Evolutionary conservation across 257 asterid species (phyloP), one percentile per base, ranked within the genome.

Genomic region (Fraxinus cuspidata): DNA sequence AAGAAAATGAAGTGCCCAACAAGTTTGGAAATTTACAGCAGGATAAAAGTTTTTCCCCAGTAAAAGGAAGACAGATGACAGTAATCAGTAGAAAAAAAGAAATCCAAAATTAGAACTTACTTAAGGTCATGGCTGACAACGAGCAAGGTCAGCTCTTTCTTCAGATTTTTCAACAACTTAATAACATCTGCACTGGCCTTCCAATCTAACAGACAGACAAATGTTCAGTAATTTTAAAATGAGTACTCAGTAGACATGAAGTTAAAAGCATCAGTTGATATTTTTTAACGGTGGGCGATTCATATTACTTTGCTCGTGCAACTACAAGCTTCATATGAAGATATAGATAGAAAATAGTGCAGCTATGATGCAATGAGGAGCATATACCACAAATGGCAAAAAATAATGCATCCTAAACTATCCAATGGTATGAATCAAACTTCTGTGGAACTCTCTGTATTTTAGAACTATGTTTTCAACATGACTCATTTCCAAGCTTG

Each of bases 181-280:
- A 91, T 91, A 82, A 95, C 96, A 81, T 95, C 99, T 21, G 97
- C 94, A 68, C 97, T 91, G 64, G 98, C 99, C 86, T 90, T 95
- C 99, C 98, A 95, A 87, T 93, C 97, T 81, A 78, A 81, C 51
- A 77, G n/a, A 70, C 28, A 74, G 37, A 83, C 60, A 32, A 64
- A 70, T 37, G 38, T 74, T 79, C 70, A 75, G 75, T 67, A 70
- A 19, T 60, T 29, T 47, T 5, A 35, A 67, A 73, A 21, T 16
- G 38, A 28, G 63, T 8, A 75, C 49, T 35, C 70, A 81, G 77
- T 7, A 74, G 69, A 81, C 44, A 42, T 73, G 44, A 65, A 72
- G 11, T 49, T 21, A 35, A 35, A 70, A 51, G 75, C 74, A 63
- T 63, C 32, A 63, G 16, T 11, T 63, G 34, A 63, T 10, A 63